Base-by-base conservation (phyloP, 345 rosid genomes). In the Eutrema heterophyllum region DNA sequence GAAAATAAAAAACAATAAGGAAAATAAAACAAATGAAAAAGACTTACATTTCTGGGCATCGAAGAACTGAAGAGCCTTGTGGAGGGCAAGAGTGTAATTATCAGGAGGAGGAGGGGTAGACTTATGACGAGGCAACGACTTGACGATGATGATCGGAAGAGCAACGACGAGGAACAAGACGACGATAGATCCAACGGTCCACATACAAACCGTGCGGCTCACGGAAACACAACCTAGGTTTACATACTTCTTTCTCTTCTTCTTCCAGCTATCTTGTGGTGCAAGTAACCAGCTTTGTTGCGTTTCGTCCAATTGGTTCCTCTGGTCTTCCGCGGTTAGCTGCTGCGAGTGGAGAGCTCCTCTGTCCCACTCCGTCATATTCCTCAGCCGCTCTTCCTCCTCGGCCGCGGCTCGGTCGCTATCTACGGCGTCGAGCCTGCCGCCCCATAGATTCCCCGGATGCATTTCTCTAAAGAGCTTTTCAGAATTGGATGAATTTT, bases 41-140 rank as follows among this genome's bases (percentile, higher is more conserved):
- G 43, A 83, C 92, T 75, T 87, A 88, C 98, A 93, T 80, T 87
- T 90, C 48, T 93, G 98, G 48, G 97, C 97, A 53, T 93, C 88
- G 80, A 93, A 93, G 78, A 93, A 93, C 68, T 87, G 88, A 54
- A 93, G 81, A 8, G 97, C 88, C 81, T 90, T 88, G 43, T 79
- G 90, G 60, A 93, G 88, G 18, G 97, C 98, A 46, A 81, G 70
- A 52, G 97, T 82, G 85, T 93, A 90, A 68, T 85, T 71, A 63
- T 93, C 97, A 0, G 90, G 86, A 3, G 87, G 85, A 9, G 93
- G 81, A 52, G 93, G 88, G 2, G 9, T 35, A 15, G 82, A 7
- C 49, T 80, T 81, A 76, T 83, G 89, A 39, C 69, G 57, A 0
- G 98, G 97, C 68, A 93, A n/a, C 6, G 91, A 35, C 83, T 85